Evolutionary conservation across 2,329 filamentous ascomycete species (phyloP).

Genomic region (Aspergillus awamori): DNA sequence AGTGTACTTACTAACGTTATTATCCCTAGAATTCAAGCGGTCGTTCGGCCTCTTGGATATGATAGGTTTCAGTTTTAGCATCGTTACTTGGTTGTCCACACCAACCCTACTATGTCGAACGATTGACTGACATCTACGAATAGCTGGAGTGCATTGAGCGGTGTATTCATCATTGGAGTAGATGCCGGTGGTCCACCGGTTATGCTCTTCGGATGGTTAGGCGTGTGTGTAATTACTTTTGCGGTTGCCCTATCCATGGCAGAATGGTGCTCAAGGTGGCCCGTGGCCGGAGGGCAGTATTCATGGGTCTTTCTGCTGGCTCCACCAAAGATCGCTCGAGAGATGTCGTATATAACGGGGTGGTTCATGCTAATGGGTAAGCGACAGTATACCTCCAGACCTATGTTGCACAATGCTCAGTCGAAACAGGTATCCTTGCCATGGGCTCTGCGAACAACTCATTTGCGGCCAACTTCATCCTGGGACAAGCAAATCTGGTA

Average conservation of each 20-base stretch:
- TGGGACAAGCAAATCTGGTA: constrained; percentile 57
- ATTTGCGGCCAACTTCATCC: constrained; percentile 57
- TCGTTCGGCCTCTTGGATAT: constrained; percentile 58
- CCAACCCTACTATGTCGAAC: not conserved
- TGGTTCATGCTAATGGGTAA: constrained; percentile 48
- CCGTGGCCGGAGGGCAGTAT: constrained; percentile 58
- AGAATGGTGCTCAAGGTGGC: constrained; percentile 58
- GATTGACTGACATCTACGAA: not conserved
- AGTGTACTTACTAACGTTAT: not conserved
- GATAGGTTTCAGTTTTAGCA: constrained; percentile 60
- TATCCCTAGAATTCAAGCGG: constrained; percentile 53
- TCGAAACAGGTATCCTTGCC: constrained; percentile 32
- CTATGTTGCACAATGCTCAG: not conserved
- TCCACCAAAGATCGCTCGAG: constrained; percentile 47
- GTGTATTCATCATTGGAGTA: constrained; percentile 57
- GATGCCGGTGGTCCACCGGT: constrained; percentile 58
- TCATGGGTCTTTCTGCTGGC: constrained; percentile 59
- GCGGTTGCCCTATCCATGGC: constrained; percentile 59
- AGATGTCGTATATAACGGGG: constrained; percentile 46
- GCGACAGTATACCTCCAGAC: not conserved
- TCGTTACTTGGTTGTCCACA: constrained; percentile 53
- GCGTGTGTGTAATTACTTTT: constrained; percentile 52
- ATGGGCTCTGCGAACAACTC: constrained; percentile 59
- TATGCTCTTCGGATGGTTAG: constrained; percentile 61
- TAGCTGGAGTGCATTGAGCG: constrained; percentile 57